These are phyloP conservation scores for Geosiphon pyriformis DNA, from an alignment of 192 early-diverging fungal genomes.

Conservation along the genomic window DNA sequence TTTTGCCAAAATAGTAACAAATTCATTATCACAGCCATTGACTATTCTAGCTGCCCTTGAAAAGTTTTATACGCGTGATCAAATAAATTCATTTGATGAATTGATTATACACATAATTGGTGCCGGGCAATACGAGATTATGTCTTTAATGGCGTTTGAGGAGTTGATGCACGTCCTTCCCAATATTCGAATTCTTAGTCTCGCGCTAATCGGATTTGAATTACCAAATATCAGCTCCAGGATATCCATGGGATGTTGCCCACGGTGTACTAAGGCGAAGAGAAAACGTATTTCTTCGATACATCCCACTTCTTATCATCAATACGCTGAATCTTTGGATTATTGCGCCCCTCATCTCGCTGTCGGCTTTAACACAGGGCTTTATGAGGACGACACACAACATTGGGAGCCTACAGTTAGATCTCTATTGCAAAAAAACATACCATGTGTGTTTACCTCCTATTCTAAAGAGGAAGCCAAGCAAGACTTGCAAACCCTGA, in stretches of 20 bases:
- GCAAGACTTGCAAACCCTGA: slow-evolving; percentile 11
- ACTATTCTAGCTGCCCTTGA: slow-evolving; percentile 16
- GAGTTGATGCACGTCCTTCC: slow-evolving; percentile 22
- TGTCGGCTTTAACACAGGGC: slow-evolving; percentile 17
- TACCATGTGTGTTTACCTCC: slow-evolving; percentile 17
- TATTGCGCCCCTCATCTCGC: slow-evolving; percentile 7
- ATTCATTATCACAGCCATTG: slow-evolving; percentile 12
- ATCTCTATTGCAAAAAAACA: slow-evolving; percentile 16
- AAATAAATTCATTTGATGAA: slow-evolving; percentile 13
- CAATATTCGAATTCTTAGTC: slow-evolving; percentile 1
- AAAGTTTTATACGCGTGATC: slow-evolving; percentile 6
- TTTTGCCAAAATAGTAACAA: background rate
- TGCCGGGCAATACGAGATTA: slow-evolving; percentile 14
- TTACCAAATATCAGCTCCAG: background rate
- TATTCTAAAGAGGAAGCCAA: slow-evolving; percentile 17
- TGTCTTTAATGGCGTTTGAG: slow-evolving; percentile 9
- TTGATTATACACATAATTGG: slow-evolving; percentile 17
- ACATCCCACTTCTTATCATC: slow-evolving; percentile 6
- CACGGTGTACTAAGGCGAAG: slow-evolving; percentile 15
- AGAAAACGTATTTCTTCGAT: slow-evolving; percentile 6
- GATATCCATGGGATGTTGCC: slow-evolving; percentile 8
- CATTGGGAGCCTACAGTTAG: slow-evolving; percentile 13
- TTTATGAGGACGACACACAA: slow-evolving; percentile 15
- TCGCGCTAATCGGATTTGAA: slow-evolving; percentile 14
- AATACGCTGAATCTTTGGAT: slow-evolving; percentile 7